Base-by-base conservation (phyloP, 805 yeast genomes). In the Myxozyma nipponensis region DNA sequence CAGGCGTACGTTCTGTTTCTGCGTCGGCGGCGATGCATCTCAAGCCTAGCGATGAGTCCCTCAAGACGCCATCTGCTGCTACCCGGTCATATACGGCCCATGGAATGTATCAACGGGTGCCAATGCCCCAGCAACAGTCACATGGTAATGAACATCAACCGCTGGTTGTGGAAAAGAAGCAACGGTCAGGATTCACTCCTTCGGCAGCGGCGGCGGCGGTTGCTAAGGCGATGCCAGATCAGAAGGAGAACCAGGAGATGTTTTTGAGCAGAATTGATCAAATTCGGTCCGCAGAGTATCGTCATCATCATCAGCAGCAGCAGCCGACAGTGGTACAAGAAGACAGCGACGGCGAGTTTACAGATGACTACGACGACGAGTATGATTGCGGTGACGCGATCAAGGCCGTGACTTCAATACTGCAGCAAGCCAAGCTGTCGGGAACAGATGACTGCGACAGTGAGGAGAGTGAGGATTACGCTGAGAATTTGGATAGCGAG, bases 311-410 rank as follows among this genome's bases (percentile, higher is more conserved):
- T n/a, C n/a, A n/a, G n/a, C n/a, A n/a, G n/a, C n/a, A n/a, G n/a
- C n/a, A n/a, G n/a, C n/a, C n/a, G n/a, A n/a, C n/a, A n/a, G n/a
- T n/a, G n/a, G n/a, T n/a, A n/a, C n/a, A n/a, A n/a, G n/a, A n/a
- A n/a, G n/a, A n/a, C n/a, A 40, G 9, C 28, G 49, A 21, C n/a
- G 51, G 50, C 25, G 58, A 54, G 7, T 54, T 54, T 42, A 41
- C 52, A 13, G 58, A 54, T 30, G 58, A 54, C 37, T 54, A 54
- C 21, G 58, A 54, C 26, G 58, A 54, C 39, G 58, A 47, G 39
- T 50, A 42, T 37, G 52, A 28, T 28, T 28, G 13, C 32, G 32
- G 13, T 28, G 13, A 7, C 13, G 32, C 32, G 7, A 13, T 40
- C 41, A 23, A 42, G 6, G 23, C 35, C 15, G 40, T 18, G 13